Conservation (phyloP, 148 eudicot species). For the Diospyros kaki region DNA sequence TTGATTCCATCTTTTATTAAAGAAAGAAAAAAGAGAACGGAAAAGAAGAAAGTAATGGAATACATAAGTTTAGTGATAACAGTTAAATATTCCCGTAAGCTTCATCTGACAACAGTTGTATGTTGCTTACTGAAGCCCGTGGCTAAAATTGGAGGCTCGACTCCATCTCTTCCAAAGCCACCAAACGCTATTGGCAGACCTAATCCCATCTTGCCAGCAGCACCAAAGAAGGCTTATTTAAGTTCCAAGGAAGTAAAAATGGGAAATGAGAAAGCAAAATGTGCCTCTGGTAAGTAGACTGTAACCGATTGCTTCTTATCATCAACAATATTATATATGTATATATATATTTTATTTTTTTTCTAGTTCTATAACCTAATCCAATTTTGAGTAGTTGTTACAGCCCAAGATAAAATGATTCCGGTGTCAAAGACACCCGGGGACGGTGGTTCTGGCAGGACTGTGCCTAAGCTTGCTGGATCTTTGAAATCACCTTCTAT, state of each 20-base stretch:
- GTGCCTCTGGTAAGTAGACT: constrained; percentile 25
- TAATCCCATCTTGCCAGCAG: constrained; percentile 22
- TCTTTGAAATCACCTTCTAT: constrained; percentile 35
- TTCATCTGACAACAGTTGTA: constrained; percentile 17
- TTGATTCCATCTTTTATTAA: constrained; percentile 27
- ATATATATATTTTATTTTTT: background rate
- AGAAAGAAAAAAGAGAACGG: background rate
- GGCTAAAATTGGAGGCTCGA: constrained; percentile 34
- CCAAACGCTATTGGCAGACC: constrained; percentile 34
- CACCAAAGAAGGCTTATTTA: constrained; percentile 48
- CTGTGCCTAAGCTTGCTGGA: constrained; percentile 37
- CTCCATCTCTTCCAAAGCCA: constrained; percentile 35
- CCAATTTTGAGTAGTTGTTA: constrained; percentile 12
- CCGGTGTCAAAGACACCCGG: constrained; percentile 28
- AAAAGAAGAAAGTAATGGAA: no score
- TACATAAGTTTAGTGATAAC: background rate
- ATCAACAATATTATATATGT: background rate
- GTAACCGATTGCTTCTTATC: background rate
- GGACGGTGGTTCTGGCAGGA: constrained; percentile 34
- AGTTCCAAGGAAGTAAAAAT: constrained; percentile 40
- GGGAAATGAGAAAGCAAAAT: constrained; percentile 37
- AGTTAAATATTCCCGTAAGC: background rate
- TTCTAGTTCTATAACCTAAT: background rate
- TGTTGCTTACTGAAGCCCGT: constrained; percentile 31
- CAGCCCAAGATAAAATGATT: constrained; percentile 42